These are phyloP conservation scores for Citrus trifoliata DNA, from an alignment of 345 rosid species.

Conservation along the genomic window DNA sequence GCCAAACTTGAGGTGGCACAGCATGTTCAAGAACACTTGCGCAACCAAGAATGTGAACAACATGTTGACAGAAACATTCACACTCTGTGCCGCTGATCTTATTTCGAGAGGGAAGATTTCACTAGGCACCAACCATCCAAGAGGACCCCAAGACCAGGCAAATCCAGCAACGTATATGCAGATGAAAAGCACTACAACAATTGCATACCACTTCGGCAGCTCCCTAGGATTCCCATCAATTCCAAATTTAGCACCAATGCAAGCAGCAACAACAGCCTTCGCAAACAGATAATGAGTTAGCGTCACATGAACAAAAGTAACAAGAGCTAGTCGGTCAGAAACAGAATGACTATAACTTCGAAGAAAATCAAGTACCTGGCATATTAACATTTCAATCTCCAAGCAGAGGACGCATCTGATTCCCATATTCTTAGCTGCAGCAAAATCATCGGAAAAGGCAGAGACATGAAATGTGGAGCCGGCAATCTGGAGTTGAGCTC, in stretches of 20 bases:
- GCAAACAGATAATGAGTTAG: too few relatives aligned
- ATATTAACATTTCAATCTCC: conserved; percentile 83
- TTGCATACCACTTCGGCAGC: conserved; percentile 79
- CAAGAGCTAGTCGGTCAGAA: background rate
- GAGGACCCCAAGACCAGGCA: conserved; percentile 98
- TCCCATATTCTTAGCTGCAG: too few relatives aligned
- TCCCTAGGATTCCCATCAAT: conserved; percentile 53
- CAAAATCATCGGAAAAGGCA: too few relatives aligned
- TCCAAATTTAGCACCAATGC: conserved; percentile 86
- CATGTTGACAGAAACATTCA: conserved; percentile 90
- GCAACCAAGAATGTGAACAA: conserved; percentile 75
- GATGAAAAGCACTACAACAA: conserved; percentile 79
- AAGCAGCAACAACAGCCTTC: conserved; percentile 57
- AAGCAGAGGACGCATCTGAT: too few relatives aligned
- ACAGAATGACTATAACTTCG: background rate
- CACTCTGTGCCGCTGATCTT: conserved; percentile 86
- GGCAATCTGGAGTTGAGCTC: too few relatives aligned
- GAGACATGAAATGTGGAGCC: too few relatives aligned
- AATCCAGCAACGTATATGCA: conserved; percentile 81
- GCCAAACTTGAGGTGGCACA: conserved; percentile 83
- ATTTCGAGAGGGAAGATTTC: conserved; percentile 91
- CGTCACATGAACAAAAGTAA: background rate
- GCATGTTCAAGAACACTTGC: conserved; percentile 70
- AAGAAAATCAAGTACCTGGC: conserved; percentile 50
- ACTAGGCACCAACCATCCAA: conserved; percentile 91